Base-by-base conservation (phyloP, 1,139 yeast species). In the Pichia sp. region DNA sequence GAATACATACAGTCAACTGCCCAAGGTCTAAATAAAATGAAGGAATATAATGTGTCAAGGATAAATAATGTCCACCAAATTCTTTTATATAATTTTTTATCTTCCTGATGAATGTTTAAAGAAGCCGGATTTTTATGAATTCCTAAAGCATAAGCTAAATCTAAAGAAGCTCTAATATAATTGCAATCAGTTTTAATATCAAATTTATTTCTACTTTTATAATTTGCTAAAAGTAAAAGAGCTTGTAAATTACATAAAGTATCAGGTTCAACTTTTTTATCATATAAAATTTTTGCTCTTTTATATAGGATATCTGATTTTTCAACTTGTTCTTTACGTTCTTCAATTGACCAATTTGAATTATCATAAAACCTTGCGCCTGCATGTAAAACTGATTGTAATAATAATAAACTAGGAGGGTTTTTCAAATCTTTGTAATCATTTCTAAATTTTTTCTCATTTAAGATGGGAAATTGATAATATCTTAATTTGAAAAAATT, bases 231-330 rank as follows among this genome's bases (percentile, higher is more conserved):
- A 9, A 58, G 41, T 3, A 81, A 64, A 35, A 83, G 66, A 0
- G 89, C 73, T 58, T 83, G 86, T 9, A 85, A 71, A 26, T 82
- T 67, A 4, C 78, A 68, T 2, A 82, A 70, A 1, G 87, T 79
- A 55, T 84, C 90, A 40, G 75, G 69, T 63, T 86, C 95, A 56
- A 80, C 41, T 54, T 76, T 78, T 1, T 86, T 77, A 56, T 85
- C 92, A 61, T 78, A 83, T 35, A 87, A 66, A 0, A 90, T 86
- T 62, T 82, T 83, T 3, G 90, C 92, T 33, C 95, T 73, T 56
- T 82, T 76, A 65, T 80, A 81, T 51, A 85, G 78, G 1, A 87
- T 78, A 51, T 78, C 67, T 43, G 51, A 41, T 2, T 50, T 41
- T 27, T 43, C 36, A 12, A 39, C 45, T 20, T 57, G 60, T 16